A percentile compares a stretch with the other conserved stretches of the same genome.
These are phyloP conservation scores for Cercospora beticola DNA, from an alignment of 2,329 filamentous ascomycete genomes.

Conservation along the genomic window DNA sequence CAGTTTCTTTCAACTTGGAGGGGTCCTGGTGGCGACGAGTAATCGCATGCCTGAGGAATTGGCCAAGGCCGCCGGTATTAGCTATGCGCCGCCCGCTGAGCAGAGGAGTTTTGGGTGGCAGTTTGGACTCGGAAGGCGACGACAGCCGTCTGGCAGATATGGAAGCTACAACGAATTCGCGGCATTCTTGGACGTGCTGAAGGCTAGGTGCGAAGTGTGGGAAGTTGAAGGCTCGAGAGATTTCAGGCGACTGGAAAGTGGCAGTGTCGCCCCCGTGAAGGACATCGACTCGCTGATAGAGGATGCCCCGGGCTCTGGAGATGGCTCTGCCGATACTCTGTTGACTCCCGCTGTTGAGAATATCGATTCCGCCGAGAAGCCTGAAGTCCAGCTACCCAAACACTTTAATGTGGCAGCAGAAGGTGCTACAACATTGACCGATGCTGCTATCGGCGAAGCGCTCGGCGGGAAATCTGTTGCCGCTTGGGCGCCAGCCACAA, in stretches of 20 bases:
- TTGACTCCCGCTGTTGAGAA: background rate
- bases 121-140: slow-evolving; percentile 38
- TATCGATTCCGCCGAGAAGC: background rate
- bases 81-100: slow-evolving; percentile 59
- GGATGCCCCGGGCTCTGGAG: slow-evolving; percentile 21
- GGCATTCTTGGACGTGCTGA: slow-evolving; percentile 71
- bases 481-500: slow-evolving; percentile 47
- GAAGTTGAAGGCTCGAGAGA: slow-evolving; percentile 76
- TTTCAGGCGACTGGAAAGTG: slow-evolving; percentile 61
- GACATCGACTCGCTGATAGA: slow-evolving; percentile 21
- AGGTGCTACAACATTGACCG: slow-evolving; percentile 17
- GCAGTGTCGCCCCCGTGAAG: slow-evolving; percentile 29
- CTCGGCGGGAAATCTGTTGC: slow-evolving; percentile 16
- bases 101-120: slow-evolving; percentile 47
- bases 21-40: slow-evolving; percentile 75
- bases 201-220: slow-evolving; percentile 78
- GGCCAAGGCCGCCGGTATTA: slow-evolving; percentile 69
- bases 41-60: slow-evolving; percentile 83
- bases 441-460: slow-evolving; percentile 22
- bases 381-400: slow-evolving; percentile 19
- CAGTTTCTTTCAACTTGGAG: slow-evolving; percentile 77
- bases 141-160: slow-evolving; percentile 51
- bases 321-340: slow-evolving; percentile 7
- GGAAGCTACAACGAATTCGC: slow-evolving; percentile 70
- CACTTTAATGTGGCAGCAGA: slow-evolving; percentile 21